Evolutionary conservation across 768 basidiomycete species (phyloP), one percentile per base, ranked within the genome.

Genomic region (Russula foetens): DNA sequence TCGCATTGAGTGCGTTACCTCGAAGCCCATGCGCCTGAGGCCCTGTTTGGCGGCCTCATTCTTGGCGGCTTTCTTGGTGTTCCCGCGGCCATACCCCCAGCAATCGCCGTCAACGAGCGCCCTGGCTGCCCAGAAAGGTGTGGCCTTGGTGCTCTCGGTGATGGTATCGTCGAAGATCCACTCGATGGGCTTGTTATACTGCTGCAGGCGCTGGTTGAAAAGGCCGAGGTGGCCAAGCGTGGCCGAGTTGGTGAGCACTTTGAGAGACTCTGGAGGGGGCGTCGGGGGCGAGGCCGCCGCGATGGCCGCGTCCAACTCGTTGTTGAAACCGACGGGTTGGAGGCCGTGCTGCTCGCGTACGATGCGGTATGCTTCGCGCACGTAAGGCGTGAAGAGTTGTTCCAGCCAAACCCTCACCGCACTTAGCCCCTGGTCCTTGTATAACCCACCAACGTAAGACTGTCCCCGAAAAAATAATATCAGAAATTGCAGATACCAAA

Each of bases 31-130:
- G 58, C 73, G 78, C 67, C 75, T 70, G 63, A 91, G 75, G 3
- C 87, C 89, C 65, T 83, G 75, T 71, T 88, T 90, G 31, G 90
- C 90, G 5, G 90, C 90, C 69, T 89, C 89, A 67, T 90, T 90
- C 68, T 85, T 78, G 1, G 90, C 90, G 1, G 81, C 79, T 70
- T 85, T 88, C 79, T 92, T 92, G 44, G 87, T 90, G 64, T 79
- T 81, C 11, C 88, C 90, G 56, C 74, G 77, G 1, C 90, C 90
- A 14, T 69, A 69, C 5, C 88, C 89, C 72, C 79, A 78, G 49
- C 78, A 73, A 56, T 81, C 75, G 3, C 83, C 83, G 47, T 84
- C 79, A 51, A 90, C 81, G 47, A 84, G 70, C 41, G 84, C 85
- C 62, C 75, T 81, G 49, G 83, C 89, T 52, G 73, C 76, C 90